Conservation (phyloP, 2,329 filamentous ascomycete species). For the Akanthomyces lecanii region DNA sequence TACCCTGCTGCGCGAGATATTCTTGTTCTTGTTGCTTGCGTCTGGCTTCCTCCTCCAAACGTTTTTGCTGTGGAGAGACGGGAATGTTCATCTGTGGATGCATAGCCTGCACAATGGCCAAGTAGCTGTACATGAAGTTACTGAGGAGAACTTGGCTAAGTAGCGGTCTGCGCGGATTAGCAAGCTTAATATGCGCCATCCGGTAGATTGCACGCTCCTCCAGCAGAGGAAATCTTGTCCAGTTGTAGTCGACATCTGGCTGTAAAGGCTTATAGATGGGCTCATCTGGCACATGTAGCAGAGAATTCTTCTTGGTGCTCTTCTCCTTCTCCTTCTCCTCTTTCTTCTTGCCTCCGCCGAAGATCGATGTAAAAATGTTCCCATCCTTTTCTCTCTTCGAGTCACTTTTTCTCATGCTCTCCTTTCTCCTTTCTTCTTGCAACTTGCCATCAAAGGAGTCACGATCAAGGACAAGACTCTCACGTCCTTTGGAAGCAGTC, state of each 20-base stretch:
- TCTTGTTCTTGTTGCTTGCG: constrained; percentile 46
- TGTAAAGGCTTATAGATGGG: constrained; percentile 66
- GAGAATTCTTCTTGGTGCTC: constrained; percentile 67
- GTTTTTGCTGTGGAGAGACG: constrained; percentile 71
- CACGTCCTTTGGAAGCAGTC: constrained; percentile 60
- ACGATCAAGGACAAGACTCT: constrained; percentile 80
- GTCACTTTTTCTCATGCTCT: constrained; percentile 68
- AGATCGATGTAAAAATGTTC: constrained; percentile 90
- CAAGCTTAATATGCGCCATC: constrained; percentile 98
- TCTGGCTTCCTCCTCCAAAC: constrained; percentile 51
- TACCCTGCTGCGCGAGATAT: constrained; percentile 43
- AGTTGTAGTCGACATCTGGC: constrained; percentile 91
- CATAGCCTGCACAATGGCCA: constrained; percentile 98
- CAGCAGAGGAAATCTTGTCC: constrained; percentile 90
- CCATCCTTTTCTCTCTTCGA: constrained; percentile 90
- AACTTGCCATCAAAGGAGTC: constrained; percentile 67
- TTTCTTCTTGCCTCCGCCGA: constrained; percentile 86
- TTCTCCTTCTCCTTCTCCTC: constrained; percentile 73
- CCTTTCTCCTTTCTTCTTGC: constrained; percentile 79
- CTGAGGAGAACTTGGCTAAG: constrained; percentile 94
- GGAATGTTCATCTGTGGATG: constrained; percentile 92
- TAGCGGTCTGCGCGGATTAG: constrained; percentile 88
- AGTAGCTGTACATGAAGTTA: constrained; percentile 99
- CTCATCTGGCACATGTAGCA: constrained; percentile 76
- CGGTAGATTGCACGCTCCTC: constrained; percentile 97